These are phyloP conservation scores for Ganoderma resinaceum DNA, from an alignment of 1,284 basidiomycete genomes.

Conservation along the genomic window DNA sequence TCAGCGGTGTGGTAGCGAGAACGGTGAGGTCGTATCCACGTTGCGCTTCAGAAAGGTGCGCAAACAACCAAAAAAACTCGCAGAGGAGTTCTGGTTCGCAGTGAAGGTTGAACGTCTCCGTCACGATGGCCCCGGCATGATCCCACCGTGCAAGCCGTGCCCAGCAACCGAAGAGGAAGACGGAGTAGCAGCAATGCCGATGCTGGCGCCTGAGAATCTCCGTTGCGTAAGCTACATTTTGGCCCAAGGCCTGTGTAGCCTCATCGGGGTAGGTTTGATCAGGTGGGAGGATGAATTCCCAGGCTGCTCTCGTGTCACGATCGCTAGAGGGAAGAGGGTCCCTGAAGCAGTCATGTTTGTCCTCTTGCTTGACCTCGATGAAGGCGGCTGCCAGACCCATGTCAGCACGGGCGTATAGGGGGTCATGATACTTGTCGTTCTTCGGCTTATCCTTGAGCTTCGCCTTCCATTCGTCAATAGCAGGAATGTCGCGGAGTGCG, in stretches of 20 bases:
- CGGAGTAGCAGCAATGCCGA: conserved; percentile 12
- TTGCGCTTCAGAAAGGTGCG: not conserved
- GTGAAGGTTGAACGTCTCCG: conserved; percentile 15
- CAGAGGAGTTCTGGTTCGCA: conserved; percentile 8
- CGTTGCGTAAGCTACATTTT: conserved; percentile 13
- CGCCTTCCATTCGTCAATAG: not conserved
- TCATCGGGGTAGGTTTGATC: not conserved
- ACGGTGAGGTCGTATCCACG: conserved; percentile 16
- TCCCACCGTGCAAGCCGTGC: conserved; percentile 22
- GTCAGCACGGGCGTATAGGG: not conserved
- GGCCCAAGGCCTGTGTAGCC: conserved; percentile 5
- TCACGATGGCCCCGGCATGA: conserved; percentile 16
- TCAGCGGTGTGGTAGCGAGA: not conserved
- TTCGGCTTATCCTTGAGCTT: not conserved
- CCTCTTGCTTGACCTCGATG: not conserved
- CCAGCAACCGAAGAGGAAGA: conserved; percentile 6
- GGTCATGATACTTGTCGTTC: not conserved
- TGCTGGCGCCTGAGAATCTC: conserved; percentile 15
- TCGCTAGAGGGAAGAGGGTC: not conserved
- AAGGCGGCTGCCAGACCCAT: not conserved
- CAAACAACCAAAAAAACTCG: conserved; percentile 19
- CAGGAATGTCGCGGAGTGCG: not conserved
- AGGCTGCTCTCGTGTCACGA: not conserved
- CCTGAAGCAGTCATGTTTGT: not conserved
- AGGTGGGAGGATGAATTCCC: not conserved